These are phyloP conservation scores for Russula abietina DNA, from an alignment of 768 basidiomycete genomes.

Conservation along the genomic window DNA sequence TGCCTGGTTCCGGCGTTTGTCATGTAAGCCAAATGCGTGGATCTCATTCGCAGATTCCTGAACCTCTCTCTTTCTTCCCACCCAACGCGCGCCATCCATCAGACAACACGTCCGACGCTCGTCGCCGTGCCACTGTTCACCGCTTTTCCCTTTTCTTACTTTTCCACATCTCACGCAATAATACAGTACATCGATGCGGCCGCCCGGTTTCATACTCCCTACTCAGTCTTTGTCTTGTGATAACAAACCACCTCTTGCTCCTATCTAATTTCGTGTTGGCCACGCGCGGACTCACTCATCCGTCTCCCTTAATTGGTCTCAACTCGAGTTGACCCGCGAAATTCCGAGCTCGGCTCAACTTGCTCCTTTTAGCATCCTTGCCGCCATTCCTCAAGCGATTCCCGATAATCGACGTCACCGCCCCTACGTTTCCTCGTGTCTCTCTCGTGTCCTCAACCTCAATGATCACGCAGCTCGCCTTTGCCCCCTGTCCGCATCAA, in stretches of 20 bases:
- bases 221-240: neutral
- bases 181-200: slow-evolving; percentile 9
- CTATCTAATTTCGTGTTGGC: slow-evolving; percentile 21
- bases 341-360: slow-evolving; percentile 18
- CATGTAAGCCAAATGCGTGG: slow-evolving; percentile 24
- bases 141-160: slow-evolving; percentile 17
- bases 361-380: slow-evolving; percentile 12
- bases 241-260: slow-evolving; percentile 10
- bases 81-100: slow-evolving; percentile 21
- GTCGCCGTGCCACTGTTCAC: slow-evolving; percentile 21
- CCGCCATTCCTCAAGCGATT: slow-evolving; percentile 17
- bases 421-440: slow-evolving; percentile 18
- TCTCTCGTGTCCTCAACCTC: slow-evolving; percentile 9
- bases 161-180: slow-evolving; percentile 1
- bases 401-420: slow-evolving; percentile 24
- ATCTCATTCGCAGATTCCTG: slow-evolving; percentile 22
- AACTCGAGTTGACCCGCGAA: slow-evolving; percentile 13
- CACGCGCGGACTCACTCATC: slow-evolving; percentile 15
- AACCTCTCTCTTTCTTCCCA: slow-evolving; percentile 21
- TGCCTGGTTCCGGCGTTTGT: slow-evolving; percentile 23
- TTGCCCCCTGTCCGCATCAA: slow-evolving; percentile 22
- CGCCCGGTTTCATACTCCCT: slow-evolving; percentile 5
- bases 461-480: slow-evolving; percentile 16
- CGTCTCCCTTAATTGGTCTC: slow-evolving; percentile 19
- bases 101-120: slow-evolving; percentile 22